phyloP scores from a whole-genome alignment of 2,329 filamentous ascomycete genomes.

The Corynespora cassiicola region DNA sequence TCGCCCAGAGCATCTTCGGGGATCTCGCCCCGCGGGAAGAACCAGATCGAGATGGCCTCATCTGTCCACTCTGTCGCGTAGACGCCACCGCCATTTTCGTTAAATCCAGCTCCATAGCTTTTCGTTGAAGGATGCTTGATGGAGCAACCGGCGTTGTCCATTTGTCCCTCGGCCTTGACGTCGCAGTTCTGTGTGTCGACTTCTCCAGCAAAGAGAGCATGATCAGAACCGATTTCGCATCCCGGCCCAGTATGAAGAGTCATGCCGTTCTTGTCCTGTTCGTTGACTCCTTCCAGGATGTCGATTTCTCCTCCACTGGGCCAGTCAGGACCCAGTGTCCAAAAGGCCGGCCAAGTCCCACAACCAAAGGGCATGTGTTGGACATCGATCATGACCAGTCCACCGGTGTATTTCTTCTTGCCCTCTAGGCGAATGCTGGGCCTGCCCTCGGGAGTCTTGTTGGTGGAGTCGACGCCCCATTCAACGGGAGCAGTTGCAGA shows the following conservation, averaged over 20 bases:
- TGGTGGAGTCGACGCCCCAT: slow-evolving; percentile 54
- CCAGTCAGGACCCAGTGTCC: slow-evolving; percentile 40
- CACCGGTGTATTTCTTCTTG: slow-evolving; percentile 54
- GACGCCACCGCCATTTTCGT: slow-evolving; percentile 52
- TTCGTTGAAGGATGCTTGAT: slow-evolving; percentile 47
- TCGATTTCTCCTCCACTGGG: slow-evolving; percentile 55
- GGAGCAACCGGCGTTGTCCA: slow-evolving; percentile 50
- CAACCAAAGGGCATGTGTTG: slow-evolving; percentile 59
- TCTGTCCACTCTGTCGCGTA: slow-evolving; percentile 70
- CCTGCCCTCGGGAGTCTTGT: slow-evolving; percentile 46
- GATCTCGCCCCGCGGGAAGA: slow-evolving; percentile 74
- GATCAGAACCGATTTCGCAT: slow-evolving; percentile 48
- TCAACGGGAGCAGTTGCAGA: slow-evolving; percentile 44
- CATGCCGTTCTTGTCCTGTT: slow-evolving; percentile 49
- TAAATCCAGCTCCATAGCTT: slow-evolving; percentile 63
- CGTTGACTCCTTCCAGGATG: slow-evolving; percentile 57
- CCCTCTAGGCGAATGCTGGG: slow-evolving; percentile 56
- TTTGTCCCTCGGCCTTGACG: slow-evolving; percentile 48
- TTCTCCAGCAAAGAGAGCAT: slow-evolving; percentile 55
- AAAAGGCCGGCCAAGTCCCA: slow-evolving; percentile 59
- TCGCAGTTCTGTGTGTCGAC: slow-evolving; percentile 58
- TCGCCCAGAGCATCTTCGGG: slow-evolving; percentile 68
- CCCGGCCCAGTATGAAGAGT: slow-evolving; percentile 56
- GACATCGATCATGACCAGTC: slow-evolving; percentile 58
- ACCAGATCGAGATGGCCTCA: slow-evolving; percentile 76